phyloP scores from a whole-genome alignment of 768 basidiomycete species.

The Tylopilus cervinicoccineus region DNA sequence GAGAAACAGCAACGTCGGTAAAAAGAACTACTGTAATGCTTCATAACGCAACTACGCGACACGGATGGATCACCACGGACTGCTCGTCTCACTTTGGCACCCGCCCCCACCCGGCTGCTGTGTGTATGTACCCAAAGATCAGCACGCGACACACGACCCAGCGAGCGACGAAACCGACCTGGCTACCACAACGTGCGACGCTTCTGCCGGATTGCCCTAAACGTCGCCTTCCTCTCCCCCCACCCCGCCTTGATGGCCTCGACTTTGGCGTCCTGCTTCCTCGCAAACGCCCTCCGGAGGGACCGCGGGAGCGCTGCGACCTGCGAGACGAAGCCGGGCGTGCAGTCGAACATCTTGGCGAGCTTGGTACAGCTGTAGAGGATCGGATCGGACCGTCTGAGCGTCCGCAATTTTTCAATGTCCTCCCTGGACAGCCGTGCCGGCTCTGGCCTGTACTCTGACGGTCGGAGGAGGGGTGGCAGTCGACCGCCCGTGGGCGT shows the following conservation, averaged over 20 bases:
- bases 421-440: slow-evolving; percentile 48
- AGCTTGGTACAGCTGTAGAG: slow-evolving; percentile 60
- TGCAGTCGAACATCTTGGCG: slow-evolving; percentile 76
- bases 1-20: neutral
- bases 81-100: too few relatives aligned
- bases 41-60: neutral
- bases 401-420: slow-evolving; percentile 51
- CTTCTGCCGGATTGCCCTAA: slow-evolving; percentile 61
- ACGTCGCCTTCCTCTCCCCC: slow-evolving; percentile 65
- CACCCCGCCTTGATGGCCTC: slow-evolving; percentile 50
- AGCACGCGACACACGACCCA: neutral
- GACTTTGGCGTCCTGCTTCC: slow-evolving; percentile 44
- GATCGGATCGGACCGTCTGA: slow-evolving; percentile 55
- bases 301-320: slow-evolving; percentile 59
- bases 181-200: slow-evolving; percentile 68
- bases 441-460: slow-evolving; percentile 30
- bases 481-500: slow-evolving; percentile 29
- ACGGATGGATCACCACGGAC: neutral
- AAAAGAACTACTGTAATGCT: too few relatives aligned
- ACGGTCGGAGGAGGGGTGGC: slow-evolving; percentile 48
- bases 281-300: slow-evolving; percentile 41
- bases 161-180: slow-evolving; percentile 7
- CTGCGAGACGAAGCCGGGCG: slow-evolving; percentile 59
- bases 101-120: neutral
- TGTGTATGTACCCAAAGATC: too few relatives aligned